A percentile compares a stretch with the other conserved stretches of the same genome.
phyloP scores from a whole-genome alignment of 2,329 filamentous ascomycete genomes.

The Rachicladosporium sp. region DNA sequence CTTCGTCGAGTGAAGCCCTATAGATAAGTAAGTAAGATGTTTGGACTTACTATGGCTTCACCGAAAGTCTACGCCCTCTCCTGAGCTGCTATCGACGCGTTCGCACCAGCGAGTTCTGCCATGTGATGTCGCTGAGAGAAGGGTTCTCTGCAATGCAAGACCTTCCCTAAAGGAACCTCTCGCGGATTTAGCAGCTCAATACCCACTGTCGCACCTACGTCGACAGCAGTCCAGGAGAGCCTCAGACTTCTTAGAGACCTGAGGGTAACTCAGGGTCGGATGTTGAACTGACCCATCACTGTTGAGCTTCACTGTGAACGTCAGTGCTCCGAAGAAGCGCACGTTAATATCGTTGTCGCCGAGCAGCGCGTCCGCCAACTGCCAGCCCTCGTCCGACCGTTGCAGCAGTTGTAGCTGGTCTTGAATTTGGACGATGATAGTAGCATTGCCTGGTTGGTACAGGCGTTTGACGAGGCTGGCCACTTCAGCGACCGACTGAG shows the following conservation, averaged over 20 bases:
- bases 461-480: constrained; percentile 38
- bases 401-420: constrained; percentile 68
- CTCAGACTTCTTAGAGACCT: neutral
- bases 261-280: constrained; percentile 13
- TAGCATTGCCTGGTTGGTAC: constrained; percentile 34
- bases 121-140: no score
- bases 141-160: no score
- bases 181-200: no score
- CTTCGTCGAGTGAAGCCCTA: constrained; percentile 39
- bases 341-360: constrained; percentile 58
- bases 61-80: no score
- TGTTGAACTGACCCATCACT: constrained; percentile 23
- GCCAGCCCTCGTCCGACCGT: constrained; percentile 70
- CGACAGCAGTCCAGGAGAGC: constrained; percentile 1
- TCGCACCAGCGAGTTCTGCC: no score
- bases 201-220: no score
- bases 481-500: constrained; percentile 9
- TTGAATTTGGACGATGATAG: constrained; percentile 46
- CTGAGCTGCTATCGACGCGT: no score
- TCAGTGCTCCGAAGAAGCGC: constrained; percentile 85
- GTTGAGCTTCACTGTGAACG: constrained; percentile 88
- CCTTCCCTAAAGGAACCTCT: no score
- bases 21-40: neutral
- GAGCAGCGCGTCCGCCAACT: constrained; percentile 66
- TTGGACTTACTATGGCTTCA: no score